These are phyloP conservation scores for Fusarium verticillioides DNA, from an alignment of 2,329 filamentous ascomycete species.

Conservation along the genomic window DNA sequence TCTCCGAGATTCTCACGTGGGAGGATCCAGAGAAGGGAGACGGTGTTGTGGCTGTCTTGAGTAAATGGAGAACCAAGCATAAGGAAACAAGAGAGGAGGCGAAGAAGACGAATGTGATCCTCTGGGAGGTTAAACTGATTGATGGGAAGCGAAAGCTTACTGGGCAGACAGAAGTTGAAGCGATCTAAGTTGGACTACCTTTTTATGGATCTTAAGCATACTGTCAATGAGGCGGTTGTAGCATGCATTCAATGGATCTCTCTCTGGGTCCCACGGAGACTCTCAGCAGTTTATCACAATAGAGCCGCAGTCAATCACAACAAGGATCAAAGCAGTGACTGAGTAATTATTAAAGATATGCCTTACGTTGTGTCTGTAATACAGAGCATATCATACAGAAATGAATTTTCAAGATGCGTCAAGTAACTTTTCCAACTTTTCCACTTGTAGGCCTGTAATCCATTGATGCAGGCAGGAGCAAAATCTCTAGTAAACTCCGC, in stretches of 20 bases:
- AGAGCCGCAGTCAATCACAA: neutral
- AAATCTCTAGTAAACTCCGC: neutral
- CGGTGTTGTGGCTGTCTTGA: fast-evolving
- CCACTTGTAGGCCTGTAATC: fast-evolving
- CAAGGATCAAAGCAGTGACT: fast-evolving
- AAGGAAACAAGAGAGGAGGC: neutral
- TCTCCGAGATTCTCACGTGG: neutral
- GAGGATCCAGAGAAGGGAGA: neutral
- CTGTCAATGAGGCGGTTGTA: fast-evolving
- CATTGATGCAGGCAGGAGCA: neutral
- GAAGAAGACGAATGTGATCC: neutral
- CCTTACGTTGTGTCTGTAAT: neutral
- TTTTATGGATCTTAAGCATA: fast-evolving
- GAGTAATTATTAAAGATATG: too few relatives aligned
- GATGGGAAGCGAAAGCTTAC: neutral
- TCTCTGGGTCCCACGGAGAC: fast-evolving
- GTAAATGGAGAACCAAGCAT: neutral
- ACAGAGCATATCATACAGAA: neutral
- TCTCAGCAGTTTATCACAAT: neutral
- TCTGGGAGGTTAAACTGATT: neutral
- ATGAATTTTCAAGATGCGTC: fast-evolving
- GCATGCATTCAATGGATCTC: neutral
- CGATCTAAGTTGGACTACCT: fast-evolving
- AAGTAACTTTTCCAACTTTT: too few relatives aligned
- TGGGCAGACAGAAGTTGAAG: neutral